Percentiles rank a stretch among this genome's conserved stretches.
These are phyloP conservation scores for Podila minutissima DNA, from an alignment of 192 early-diverging fungal species.

Conservation along the genomic window DNA sequence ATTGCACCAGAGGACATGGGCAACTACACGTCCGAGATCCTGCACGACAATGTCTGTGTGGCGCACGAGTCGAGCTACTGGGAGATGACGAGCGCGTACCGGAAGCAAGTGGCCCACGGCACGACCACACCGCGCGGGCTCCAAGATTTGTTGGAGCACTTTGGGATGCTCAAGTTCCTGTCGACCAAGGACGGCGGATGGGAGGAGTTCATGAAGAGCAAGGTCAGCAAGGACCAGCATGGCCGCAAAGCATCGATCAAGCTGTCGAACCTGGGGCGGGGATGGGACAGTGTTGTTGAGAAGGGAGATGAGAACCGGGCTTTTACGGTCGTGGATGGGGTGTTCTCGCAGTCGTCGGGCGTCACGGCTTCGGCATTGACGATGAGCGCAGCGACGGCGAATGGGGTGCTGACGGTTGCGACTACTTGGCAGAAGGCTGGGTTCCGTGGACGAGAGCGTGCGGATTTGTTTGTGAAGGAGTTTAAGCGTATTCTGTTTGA, in stretches of 20 bases:
- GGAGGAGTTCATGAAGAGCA: conserved; percentile 34
- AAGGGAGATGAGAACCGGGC: not conserved
- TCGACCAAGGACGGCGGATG: conserved; percentile 30
- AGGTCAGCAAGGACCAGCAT: conserved; percentile 43
- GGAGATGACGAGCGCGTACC: conserved; percentile 13
- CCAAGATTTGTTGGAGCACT: conserved; percentile 42
- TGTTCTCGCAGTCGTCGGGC: conserved; percentile 45
- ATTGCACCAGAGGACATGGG: conserved; percentile 24
- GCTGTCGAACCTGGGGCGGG: conserved; percentile 34
- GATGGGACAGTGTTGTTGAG: conserved; percentile 5
- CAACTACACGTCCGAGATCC: conserved; percentile 40
- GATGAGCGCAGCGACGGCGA: conserved; percentile 31
- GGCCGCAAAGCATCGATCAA: conserved; percentile 40
- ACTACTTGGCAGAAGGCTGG: conserved; percentile 44
- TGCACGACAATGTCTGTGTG: conserved; percentile 18
- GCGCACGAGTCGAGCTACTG: conserved; percentile 17
- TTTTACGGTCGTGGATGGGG: conserved; percentile 9
- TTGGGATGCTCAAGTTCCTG: conserved; percentile 30
- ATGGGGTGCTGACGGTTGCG: conserved; percentile 8
- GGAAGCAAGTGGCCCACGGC: conserved; percentile 10
- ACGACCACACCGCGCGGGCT: conserved; percentile 20
- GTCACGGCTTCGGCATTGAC: conserved; percentile 47
- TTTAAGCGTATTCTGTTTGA: conserved; percentile 30
- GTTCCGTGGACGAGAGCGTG: conserved; percentile 22
- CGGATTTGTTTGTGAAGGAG: conserved; percentile 17